Conservation (phyloP, 1,139 yeast genomes). For the Pichia inconspicua region DNA sequence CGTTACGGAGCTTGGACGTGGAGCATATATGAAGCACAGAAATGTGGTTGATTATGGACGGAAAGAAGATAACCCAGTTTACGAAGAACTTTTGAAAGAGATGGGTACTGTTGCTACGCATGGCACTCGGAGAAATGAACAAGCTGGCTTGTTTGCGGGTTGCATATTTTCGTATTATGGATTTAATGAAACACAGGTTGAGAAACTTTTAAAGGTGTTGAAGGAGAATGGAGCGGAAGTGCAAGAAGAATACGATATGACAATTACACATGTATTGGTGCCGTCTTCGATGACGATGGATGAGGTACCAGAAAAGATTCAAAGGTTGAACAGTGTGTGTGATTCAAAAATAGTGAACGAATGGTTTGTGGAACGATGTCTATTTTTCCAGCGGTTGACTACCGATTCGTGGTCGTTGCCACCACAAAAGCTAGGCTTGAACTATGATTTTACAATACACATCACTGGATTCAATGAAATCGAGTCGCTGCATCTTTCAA, state of each 20-base stretch:
- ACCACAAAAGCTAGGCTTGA: conserved; percentile 31
- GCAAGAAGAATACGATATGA: conserved; percentile 15
- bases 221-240: conserved; percentile 38
- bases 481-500: conserved; percentile 67
- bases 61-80: conserved; percentile 6
- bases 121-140: background rate
- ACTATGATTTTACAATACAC: conserved; percentile 42
- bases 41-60: conserved; percentile 12
- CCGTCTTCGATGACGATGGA: conserved; percentile 29
- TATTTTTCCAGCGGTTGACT: conserved; percentile 48
- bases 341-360: conserved; percentile 49
- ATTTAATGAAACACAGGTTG: conserved; percentile 31
- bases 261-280: conserved; percentile 35
- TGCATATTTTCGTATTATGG: conserved; percentile 35
- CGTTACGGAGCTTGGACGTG: conserved; percentile 31
- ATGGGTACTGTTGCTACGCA: background rate
- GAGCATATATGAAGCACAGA: conserved; percentile 35
- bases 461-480: conserved; percentile 80
- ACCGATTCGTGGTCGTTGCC: conserved; percentile 74
- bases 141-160: conserved; percentile 29
- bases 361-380: conserved; percentile 77
- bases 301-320: conserved; percentile 15
- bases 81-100: background rate
- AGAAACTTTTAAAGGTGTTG: conserved; percentile 34
- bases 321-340: conserved; percentile 7